Evolutionary conservation across 2,329 filamentous ascomycete species (phyloP), one percentile per base, ranked within the genome.

Genomic region (Boeremia exigua): DNA sequence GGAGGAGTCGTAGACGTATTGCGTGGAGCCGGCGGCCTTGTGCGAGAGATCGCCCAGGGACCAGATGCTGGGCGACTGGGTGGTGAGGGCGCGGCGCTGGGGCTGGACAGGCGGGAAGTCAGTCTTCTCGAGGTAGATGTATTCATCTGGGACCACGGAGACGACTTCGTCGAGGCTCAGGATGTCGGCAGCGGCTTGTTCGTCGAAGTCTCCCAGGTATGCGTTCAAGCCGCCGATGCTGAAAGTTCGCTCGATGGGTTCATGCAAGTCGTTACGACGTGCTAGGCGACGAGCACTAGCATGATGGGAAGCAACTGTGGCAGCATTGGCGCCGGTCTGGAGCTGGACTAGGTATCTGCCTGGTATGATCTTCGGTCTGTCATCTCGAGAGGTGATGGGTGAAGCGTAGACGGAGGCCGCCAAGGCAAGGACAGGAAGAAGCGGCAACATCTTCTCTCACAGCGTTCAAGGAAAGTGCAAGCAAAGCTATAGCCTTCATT

Each of bases 131-230:
- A 53, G 48, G 15, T 53, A 57, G 11, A 57, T n/a, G 11, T 45
- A 44, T 30, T 53, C 39, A 30, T 57, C 54, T 25, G 38, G 54
- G 7, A 46, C 34, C 0, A 57, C 49, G 23, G 36, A 38, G 10
- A 57, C 11, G 14, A 57, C 48, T 11, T 54, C 38, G 7, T 43
- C 25, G 12, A 54, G 44, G 15, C 30, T 33, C 3, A 36, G 19
- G 17, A 57, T 49, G 8, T 72, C 66, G 29, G 67, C 69, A 27
- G 78, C 69, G 29, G 72, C 79, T 32, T 67, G 69, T 10, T 73
- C 73, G 59, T 81, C 79, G 56, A 81, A 80, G 33, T 76, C 72
- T 17, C 78, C 79, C 4, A 75, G 67, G 45, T 81, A 81, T 14
- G 70, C 63, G 19, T 62, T 46, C 59, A 66, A 58, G 10, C 25